These are phyloP conservation scores for Trametes villosa DNA, from an alignment of 768 basidiomycete species.

Conservation along the genomic window DNA sequence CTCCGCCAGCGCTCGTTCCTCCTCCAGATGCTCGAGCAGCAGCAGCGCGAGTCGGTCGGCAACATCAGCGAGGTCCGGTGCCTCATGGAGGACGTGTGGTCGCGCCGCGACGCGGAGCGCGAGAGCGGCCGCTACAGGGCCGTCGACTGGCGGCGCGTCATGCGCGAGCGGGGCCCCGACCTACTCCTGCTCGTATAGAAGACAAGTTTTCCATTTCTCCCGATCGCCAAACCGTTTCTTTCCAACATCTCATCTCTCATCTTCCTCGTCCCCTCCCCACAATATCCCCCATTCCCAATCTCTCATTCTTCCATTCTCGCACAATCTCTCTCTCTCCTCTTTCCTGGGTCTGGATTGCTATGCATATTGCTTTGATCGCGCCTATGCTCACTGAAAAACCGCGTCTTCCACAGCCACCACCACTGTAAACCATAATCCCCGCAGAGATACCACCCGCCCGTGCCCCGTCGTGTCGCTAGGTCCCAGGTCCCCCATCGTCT, in stretches of 20 bases:
- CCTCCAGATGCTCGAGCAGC: constrained; percentile 51
- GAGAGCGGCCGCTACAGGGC: constrained; percentile 31
- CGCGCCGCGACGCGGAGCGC: constrained; percentile 37
- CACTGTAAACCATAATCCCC: constrained; percentile 15
- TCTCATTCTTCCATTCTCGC: neutral
- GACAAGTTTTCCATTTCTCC: too few species aligned
- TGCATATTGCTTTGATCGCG: constrained; percentile 2
- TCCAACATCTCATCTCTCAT: too few species aligned
- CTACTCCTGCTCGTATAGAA: constrained; percentile 66
- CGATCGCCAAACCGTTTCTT: too few species aligned
- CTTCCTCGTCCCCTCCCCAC: neutral
- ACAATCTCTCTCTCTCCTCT: neutral
- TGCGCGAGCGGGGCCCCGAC: constrained; percentile 44
- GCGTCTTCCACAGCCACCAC: constrained; percentile 13
- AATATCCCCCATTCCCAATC: neutral
- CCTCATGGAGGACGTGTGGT: constrained; percentile 67
- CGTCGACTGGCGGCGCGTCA: constrained; percentile 66
- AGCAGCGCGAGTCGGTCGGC: constrained; percentile 55
- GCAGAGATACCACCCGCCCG: constrained; percentile 11
- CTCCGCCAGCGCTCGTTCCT: constrained; percentile 47
- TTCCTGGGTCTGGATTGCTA: constrained; percentile 6
- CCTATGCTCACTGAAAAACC: constrained; percentile 15
- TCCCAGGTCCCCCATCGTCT: neutral
- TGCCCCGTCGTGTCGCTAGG: too few species aligned
- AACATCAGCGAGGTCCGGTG: constrained; percentile 60